A percentile compares a stretch with the other conserved stretches of the same genome.
phyloP scores from a whole-genome alignment of 2,329 filamentous ascomycete species.

The Myriosclerotinia curreyana region DNA sequence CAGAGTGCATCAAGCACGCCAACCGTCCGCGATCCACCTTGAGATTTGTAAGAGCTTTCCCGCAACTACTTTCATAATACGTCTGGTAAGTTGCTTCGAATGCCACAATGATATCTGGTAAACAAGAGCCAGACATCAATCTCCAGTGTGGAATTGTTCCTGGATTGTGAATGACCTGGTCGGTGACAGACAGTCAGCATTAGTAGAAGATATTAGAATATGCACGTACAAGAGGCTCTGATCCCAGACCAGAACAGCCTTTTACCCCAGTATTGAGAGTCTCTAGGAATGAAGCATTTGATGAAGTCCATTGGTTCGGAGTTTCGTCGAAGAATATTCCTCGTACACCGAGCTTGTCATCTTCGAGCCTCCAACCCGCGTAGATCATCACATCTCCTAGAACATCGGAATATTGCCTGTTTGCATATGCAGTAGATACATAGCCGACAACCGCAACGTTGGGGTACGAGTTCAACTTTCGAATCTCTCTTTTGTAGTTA shows the following conservation, averaged over 20 bases:
- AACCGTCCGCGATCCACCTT: constrained; percentile 14
- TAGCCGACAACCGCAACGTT: constrained; percentile 44
- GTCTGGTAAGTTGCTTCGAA: constrained; percentile 20
- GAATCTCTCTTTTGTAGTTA: constrained; percentile 39
- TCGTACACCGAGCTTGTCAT: constrained; percentile 21
- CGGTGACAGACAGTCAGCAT: background rate
- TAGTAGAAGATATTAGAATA: background rate
- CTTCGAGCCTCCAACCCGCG: constrained; percentile 23
- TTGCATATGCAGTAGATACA: constrained; percentile 40
- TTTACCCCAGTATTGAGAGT: constrained; percentile 22
- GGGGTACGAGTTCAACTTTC: constrained; percentile 40
- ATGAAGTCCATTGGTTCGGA: constrained; percentile 22
- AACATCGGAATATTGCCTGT: constrained; percentile 15
- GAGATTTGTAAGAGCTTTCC: constrained; percentile 17
- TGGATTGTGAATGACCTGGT: constrained; percentile 27
- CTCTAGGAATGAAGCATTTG: constrained; percentile 21
- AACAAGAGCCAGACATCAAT: constrained; percentile 20
- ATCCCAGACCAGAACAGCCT: constrained; percentile 15
- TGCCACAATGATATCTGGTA: constrained; percentile 25
- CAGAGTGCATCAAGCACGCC: constrained; percentile 22
- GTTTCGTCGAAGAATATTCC: constrained; percentile 30
- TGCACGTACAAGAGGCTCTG: constrained; percentile 23
- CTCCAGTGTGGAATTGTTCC: constrained; percentile 24
- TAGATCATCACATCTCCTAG: constrained; percentile 25
- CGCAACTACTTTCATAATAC: constrained; percentile 12